Evolutionary conservation across 768 basidiomycete species (phyloP).

Genomic region (Agaricus bisporus): DNA sequence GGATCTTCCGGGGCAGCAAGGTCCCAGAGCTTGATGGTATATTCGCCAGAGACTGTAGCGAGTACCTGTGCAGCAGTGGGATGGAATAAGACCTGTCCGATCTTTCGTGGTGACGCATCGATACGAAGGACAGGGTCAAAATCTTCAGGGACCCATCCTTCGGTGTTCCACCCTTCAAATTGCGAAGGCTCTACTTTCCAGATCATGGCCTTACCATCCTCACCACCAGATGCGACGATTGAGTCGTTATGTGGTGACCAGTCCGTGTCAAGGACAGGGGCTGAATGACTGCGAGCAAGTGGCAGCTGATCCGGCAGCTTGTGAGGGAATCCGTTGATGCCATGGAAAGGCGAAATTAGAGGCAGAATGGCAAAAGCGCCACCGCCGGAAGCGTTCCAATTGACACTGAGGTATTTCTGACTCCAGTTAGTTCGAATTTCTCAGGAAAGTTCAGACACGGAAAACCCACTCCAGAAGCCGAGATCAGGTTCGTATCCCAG

Average conservation of each 20-base stretch:
- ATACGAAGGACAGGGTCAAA: constrained; percentile 81
- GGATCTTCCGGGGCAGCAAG: constrained; percentile 67
- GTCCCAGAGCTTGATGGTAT: constrained; percentile 90
- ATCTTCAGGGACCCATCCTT: constrained; percentile 77
- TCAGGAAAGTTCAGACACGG: too few relatives aligned
- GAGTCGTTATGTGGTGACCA: constrained; percentile 95
- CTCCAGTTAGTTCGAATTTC: constrained; percentile 4
- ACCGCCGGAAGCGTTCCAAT: constrained; percentile 91
- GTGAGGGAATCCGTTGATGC: constrained; percentile 49
- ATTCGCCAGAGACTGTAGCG: constrained; percentile 75
- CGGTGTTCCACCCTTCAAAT: constrained; percentile 84
- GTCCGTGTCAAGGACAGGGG: constrained; percentile 87
- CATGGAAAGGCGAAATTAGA: constrained; percentile 63
- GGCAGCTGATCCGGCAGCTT: constrained; percentile 93
- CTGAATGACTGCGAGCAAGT: constrained; percentile 81
- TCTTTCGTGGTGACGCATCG: constrained; percentile 77
- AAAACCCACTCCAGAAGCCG: constrained; percentile 68
- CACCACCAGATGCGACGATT: constrained; percentile 85
- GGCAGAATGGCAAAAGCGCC: constrained; percentile 96
- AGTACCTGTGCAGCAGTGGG: constrained; percentile 86
- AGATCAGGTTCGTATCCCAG: constrained; percentile 93
- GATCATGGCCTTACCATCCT: constrained; percentile 90
- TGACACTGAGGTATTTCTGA: constrained; percentile 82
- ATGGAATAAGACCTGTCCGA: constrained; percentile 93
- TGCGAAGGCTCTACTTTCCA: constrained; percentile 69